A percentile compares a stretch with the other conserved stretches of the same genome.
Evolutionary conservation across 140 eudicot species (phyloP).

Genomic region (Cichorium intybus): DNA sequence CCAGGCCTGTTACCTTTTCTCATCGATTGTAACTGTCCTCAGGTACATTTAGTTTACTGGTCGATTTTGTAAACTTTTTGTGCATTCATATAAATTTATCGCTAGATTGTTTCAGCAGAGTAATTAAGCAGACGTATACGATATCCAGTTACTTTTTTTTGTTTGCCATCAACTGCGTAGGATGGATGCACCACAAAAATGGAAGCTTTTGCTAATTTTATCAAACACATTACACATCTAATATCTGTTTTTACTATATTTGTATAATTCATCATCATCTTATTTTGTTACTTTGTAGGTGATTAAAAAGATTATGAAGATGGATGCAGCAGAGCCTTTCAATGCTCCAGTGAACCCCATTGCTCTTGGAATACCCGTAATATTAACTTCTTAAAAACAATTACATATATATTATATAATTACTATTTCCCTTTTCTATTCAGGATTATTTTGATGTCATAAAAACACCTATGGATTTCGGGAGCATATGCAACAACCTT

Average conservation of each 20-base stretch:
- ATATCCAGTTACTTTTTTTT: not conserved
- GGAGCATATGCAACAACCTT: conserved; percentile 80
- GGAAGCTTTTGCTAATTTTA: no score
- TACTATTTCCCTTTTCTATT: not conserved
- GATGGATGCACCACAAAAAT: no score
- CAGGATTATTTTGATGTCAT: conserved; percentile 97
- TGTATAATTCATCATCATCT: not conserved
- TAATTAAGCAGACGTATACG: not conserved
- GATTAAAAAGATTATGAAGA: conserved; percentile 83
- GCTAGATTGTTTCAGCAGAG: not conserved
- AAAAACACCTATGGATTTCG: conserved; percentile 97
- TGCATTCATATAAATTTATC: not conserved
- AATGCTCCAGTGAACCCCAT: conserved; percentile 89
- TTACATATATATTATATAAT: not conserved
- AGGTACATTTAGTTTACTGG: conserved; percentile 3
- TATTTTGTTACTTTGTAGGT: conserved; percentile 40
- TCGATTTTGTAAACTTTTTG: not conserved
- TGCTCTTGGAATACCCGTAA: conserved; percentile 94
- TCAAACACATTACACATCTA: no score
- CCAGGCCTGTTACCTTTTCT: no score
- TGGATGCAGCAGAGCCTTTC: conserved; percentile 97
- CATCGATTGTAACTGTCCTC: conserved; percentile 1
- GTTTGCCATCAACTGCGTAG: not conserved
- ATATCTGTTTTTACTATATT: not conserved
- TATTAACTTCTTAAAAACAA: not conserved